Percentiles rank a stretch among this genome's conserved stretches.
These are phyloP conservation scores for Suhomyces tanzawaensis DNA, from an alignment of 805 yeast genomes.

Conservation along the genomic window DNA sequence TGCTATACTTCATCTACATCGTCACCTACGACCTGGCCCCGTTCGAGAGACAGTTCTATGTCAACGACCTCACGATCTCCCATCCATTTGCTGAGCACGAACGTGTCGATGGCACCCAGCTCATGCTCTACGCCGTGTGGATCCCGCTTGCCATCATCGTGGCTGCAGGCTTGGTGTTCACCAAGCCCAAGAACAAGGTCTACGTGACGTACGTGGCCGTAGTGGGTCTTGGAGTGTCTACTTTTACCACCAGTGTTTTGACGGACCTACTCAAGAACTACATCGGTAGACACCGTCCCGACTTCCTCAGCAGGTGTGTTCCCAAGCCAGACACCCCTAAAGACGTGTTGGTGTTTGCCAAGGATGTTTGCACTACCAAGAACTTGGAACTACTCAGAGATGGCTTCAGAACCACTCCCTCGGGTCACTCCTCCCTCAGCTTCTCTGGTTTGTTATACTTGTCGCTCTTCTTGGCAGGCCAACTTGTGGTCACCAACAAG, in stretches of 20 bases:
- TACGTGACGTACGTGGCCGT: conserved; percentile 51
- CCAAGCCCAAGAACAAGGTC: conserved; percentile 55
- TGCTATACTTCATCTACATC: conserved; percentile 22
- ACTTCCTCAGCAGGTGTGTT: conserved; percentile 79
- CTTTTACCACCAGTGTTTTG: conserved; percentile 56
- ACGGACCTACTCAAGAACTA: conserved; percentile 78
- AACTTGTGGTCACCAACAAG: conserved; percentile 45
- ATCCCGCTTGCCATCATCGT: conserved; percentile 48
- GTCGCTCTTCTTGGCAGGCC: conserved; percentile 68
- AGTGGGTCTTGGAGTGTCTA: conserved; percentile 62
- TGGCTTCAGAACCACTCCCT: conserved; percentile 80
- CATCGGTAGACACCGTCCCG: conserved; percentile 92
- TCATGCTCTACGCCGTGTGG: conserved; percentile 53
- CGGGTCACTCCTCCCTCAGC: conserved; percentile 74
- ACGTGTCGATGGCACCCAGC: conserved; percentile 56
- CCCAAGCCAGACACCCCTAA: conserved; percentile 61
- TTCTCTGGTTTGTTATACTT: conserved; percentile 66
- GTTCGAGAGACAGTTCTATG: conserved; percentile 71
- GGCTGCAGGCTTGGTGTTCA: conserved; percentile 34
- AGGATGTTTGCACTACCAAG: conserved; percentile 62
- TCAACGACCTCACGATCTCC: conserved; percentile 72
- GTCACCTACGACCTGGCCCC: conserved; percentile 43
- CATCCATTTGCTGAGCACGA: conserved; percentile 81
- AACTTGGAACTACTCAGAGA: conserved; percentile 49
- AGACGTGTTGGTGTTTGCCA: conserved; percentile 54